These are phyloP conservation scores for Ophiocordyceps camponoti-leonardi DNA, from an alignment of 2,329 filamentous ascomycete genomes.

Conservation along the genomic window DNA sequence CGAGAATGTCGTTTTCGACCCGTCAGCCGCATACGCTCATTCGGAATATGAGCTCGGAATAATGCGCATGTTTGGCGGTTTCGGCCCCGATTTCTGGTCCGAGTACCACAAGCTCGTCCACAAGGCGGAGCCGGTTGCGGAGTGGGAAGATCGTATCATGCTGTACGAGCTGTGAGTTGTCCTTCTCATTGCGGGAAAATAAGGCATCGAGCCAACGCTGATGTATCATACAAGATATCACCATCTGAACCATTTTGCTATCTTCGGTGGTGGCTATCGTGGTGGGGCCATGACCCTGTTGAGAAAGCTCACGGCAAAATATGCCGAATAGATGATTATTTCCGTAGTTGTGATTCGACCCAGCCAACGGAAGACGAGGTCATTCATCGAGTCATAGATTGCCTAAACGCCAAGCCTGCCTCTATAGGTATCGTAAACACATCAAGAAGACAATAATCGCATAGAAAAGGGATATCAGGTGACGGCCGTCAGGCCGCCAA, in stretches of 20 bases:
- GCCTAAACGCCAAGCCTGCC: constrained; percentile 8
- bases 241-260: constrained; percentile 71
- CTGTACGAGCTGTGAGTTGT: constrained; percentile 65
- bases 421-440: constrained; percentile 1
- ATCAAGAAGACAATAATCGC: background rate
- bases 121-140: constrained; percentile 61
- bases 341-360: background rate
- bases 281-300: constrained; percentile 66
- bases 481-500: constrained; percentile 13
- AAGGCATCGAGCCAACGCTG: background rate
- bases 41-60: constrained; percentile 84
- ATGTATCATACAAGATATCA: constrained; percentile 48
- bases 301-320: constrained; percentile 55
- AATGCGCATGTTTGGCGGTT: constrained; percentile 94
- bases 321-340: constrained; percentile 26
- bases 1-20: constrained; percentile 71
- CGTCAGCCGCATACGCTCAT: constrained; percentile 68
- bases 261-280: constrained; percentile 70
- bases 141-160: constrained; percentile 69
- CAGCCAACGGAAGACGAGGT: background rate
- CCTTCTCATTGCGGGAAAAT: background rate
- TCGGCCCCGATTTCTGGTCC: constrained; percentile 50
- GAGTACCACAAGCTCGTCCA: constrained; percentile 64
- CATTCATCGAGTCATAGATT: background rate
- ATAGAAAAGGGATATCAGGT: background rate